A percentile compares a stretch with the other conserved stretches of the same genome.
Conservation (phyloP, 306 rosid genomes). For the Quercus dentata region DNA sequence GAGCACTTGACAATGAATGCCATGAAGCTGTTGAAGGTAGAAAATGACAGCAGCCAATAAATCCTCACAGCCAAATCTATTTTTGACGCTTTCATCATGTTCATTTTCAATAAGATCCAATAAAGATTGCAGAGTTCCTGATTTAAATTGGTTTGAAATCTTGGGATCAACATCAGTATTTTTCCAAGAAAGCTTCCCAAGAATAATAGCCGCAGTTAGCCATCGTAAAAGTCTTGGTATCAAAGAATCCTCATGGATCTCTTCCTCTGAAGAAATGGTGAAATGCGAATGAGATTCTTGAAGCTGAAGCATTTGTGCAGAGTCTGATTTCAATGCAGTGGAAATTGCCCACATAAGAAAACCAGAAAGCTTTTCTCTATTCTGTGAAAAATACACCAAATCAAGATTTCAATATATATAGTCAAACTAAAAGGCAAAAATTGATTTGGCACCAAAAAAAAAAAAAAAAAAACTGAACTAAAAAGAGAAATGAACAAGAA, state of each 20-base stretch:
- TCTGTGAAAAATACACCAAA: conserved; percentile 38
- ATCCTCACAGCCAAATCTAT: conserved; percentile 37
- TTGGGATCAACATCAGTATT: conserved; percentile 25
- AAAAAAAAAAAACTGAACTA: not conserved
- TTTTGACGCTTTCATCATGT: conserved; percentile 31
- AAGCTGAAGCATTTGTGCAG: conserved; percentile 30
- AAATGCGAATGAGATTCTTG: conserved; percentile 30
- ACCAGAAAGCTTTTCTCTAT: conserved; percentile 51
- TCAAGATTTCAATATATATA: not conserved
- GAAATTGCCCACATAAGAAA: conserved; percentile 71
- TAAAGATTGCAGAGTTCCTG: conserved; percentile 49
- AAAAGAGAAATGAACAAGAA: not conserved
- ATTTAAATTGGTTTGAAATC: conserved; percentile 21
- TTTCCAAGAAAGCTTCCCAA: conserved; percentile 52
- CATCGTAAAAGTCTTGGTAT: conserved; percentile 60
- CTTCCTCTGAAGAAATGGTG: conserved; percentile 26
- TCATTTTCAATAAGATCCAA: conserved; percentile 37
- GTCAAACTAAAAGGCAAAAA: not conserved
- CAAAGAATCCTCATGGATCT: conserved; percentile 38
- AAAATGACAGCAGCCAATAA: conserved; percentile 64
- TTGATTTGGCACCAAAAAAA: not conserved
- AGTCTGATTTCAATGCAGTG: conserved; percentile 51
- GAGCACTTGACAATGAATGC: conserved; percentile 38
- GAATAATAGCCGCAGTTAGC: conserved; percentile 71
- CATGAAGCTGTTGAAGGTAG: conserved; percentile 60